Evolutionary conservation across 1,284 basidiomycete species (phyloP).

Genomic region (Sporisorium sorghi): DNA sequence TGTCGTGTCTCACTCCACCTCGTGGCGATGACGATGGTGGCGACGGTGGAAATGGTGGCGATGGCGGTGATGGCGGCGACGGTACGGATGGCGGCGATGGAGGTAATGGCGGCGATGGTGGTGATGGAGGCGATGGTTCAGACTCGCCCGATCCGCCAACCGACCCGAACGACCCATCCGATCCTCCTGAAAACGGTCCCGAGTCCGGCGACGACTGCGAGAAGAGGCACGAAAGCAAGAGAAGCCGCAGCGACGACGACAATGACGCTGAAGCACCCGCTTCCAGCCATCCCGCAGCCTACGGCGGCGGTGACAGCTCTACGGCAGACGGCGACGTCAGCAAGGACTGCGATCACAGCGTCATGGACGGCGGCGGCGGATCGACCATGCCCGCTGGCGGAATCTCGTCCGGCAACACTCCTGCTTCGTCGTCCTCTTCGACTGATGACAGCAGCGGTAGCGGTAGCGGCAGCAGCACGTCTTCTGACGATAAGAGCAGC

Average conservation of each 20-base stretch:
- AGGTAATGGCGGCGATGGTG: slow-evolving; percentile 1
- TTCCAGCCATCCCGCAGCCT: not conserved
- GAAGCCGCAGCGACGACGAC: not conserved
- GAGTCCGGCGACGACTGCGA: not conserved
- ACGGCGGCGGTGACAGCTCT: not conserved
- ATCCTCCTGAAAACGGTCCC: not conserved
- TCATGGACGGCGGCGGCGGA: not conserved
- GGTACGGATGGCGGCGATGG: slow-evolving; percentile 1
- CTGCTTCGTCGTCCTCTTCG: not conserved
- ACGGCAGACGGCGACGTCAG: not conserved
- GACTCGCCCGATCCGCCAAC: not conserved
- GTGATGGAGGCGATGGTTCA: not conserved
- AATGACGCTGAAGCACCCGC: not conserved
- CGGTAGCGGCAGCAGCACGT: too few species aligned
- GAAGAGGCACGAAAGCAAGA: not conserved
- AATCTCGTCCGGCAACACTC: not conserved
- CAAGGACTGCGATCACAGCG: slow-evolving; percentile 2
- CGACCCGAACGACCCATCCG: not conserved
- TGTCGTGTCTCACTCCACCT: not conserved
- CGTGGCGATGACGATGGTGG: not conserved
- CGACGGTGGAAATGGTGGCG: not conserved
- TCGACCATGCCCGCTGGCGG: not conserved
- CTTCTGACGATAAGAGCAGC: not conserved
- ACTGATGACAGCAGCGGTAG: not conserved
- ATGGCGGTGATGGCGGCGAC: too few species aligned